phyloP scores from a whole-genome alignment of 2,329 filamentous ascomycete genomes.

The Hypocrella siamensis region DNA sequence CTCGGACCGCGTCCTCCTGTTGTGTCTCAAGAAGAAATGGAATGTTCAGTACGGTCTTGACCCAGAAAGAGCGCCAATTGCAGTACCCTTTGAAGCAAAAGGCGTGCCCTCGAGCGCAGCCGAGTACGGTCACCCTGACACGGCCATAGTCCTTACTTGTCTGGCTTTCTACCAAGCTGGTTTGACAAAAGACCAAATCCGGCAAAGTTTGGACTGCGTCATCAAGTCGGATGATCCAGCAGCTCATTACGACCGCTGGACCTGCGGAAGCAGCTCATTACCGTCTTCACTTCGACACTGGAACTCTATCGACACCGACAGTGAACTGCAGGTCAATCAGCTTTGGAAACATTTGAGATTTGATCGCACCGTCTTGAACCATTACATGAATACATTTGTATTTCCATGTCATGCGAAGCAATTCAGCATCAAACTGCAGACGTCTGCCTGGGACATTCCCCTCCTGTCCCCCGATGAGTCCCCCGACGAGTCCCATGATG shows the following conservation, averaged over 20 bases:
- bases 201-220: background rate
- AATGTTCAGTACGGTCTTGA: conserved; percentile 51
- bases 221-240: conserved; percentile 1
- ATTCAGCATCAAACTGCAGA: conserved; percentile 43
- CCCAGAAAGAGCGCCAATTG: conserved; percentile 20
- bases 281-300: background rate
- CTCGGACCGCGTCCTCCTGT: conserved; percentile 40
- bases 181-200: background rate
- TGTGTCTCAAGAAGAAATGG: conserved; percentile 47
- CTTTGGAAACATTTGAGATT: background rate
- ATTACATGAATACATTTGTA: conserved; percentile 18
- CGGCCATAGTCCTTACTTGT: conserved; percentile 18
- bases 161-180: conserved; percentile 36
- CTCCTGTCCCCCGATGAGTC: background rate
- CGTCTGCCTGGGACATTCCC: conserved; percentile 46
- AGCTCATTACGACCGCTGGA: conserved; percentile 1
- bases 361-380: background rate
- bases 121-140: conserved; percentile 1
- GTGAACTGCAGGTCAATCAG: background rate
- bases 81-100: conserved; percentile 1
- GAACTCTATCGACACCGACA: background rate
- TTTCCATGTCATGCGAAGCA: conserved; percentile 46
- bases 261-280: background rate
- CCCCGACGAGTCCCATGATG: no score
- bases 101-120: background rate